Evolutionary conservation across 139 green algal genomes (phyloP).

Genomic region (Pseudopediastrum boryanum): DNA sequence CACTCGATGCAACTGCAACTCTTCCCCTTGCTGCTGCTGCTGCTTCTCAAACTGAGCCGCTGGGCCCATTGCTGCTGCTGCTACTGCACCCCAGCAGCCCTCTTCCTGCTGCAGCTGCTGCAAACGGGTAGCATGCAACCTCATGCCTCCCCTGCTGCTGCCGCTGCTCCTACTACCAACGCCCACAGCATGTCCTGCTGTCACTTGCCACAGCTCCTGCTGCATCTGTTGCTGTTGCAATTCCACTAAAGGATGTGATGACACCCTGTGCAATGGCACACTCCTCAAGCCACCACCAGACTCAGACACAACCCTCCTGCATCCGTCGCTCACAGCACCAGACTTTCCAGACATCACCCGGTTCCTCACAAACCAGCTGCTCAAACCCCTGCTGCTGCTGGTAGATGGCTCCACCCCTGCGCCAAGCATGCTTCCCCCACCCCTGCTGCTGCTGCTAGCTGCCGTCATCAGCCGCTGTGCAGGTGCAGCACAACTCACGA

Average conservation of each 20-base stretch:
- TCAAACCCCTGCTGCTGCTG: background rate
- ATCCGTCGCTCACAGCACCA: background rate
- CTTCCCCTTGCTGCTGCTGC: no score
- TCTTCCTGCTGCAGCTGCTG: slow-evolving; percentile 1
- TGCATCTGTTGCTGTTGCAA: no score
- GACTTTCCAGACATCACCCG: background rate
- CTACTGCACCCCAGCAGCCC: no score
- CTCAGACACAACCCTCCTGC: no score
- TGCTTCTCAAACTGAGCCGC: no score
- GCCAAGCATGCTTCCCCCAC: no score
- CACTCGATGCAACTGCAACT: slow-evolving; percentile 12
- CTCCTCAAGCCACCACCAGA: background rate
- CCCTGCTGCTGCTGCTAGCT: background rate
- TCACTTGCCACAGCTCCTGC: no score
- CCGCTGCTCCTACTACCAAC: no score
- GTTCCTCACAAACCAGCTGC: no score
- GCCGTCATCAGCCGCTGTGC: slow-evolving; percentile 12
- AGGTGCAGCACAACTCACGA: background rate
- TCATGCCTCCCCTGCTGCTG: slow-evolving; percentile 17
- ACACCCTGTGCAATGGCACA: background rate
- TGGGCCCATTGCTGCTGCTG: background rate
- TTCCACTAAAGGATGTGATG: no score
- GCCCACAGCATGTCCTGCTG: no score
- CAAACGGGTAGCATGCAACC: slow-evolving; percentile 10
- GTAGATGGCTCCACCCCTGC: no score